These are phyloP conservation scores for Hortaea werneckii DNA, from an alignment of 2,329 filamentous ascomycete genomes.

Conservation along the genomic window DNA sequence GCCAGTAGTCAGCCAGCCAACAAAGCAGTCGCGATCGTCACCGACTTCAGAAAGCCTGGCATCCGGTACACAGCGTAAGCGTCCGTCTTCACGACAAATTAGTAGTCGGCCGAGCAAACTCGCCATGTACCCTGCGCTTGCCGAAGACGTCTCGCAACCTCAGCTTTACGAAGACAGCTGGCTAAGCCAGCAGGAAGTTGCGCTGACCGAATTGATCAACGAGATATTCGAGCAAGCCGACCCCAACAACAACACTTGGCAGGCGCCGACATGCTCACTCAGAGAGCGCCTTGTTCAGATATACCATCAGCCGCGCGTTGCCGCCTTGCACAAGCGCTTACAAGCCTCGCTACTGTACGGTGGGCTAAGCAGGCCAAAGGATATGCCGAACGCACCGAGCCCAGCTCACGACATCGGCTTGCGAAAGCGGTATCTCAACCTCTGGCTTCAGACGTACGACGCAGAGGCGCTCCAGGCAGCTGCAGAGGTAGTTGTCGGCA, in stretches of 20 bases:
- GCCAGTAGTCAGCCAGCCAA: no score
- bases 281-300: slow-evolving; percentile 40
- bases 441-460: slow-evolving; percentile 51
- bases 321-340: slow-evolving; percentile 45
- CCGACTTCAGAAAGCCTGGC: no score
- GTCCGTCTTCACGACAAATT: no score
- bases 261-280: slow-evolving; percentile 16
- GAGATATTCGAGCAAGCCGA: slow-evolving; percentile 39
- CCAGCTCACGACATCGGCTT: slow-evolving; percentile 49
- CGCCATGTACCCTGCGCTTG: slow-evolving; percentile 40
- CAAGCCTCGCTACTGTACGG: slow-evolving; percentile 51
- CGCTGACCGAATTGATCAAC: slow-evolving; percentile 52
- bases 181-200: slow-evolving; percentile 51
- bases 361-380: slow-evolving; percentile 45
- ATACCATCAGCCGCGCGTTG: slow-evolving; percentile 44
- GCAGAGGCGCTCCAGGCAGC: slow-evolving; percentile 40
- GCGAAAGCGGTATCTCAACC: slow-evolving; percentile 45
- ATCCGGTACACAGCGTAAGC: no score
- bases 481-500: slow-evolving; percentile 50
- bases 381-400: slow-evolving; percentile 36
- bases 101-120: slow-evolving; percentile 11
- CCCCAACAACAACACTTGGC: slow-evolving; percentile 9
- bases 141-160: slow-evolving; percentile 45
- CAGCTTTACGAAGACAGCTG: slow-evolving; percentile 54
- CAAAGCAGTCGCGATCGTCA: no score